These are phyloP conservation scores for Calonectria pauciramosa DNA, from an alignment of 2,329 filamentous ascomycete genomes.

Conservation along the genomic window DNA sequence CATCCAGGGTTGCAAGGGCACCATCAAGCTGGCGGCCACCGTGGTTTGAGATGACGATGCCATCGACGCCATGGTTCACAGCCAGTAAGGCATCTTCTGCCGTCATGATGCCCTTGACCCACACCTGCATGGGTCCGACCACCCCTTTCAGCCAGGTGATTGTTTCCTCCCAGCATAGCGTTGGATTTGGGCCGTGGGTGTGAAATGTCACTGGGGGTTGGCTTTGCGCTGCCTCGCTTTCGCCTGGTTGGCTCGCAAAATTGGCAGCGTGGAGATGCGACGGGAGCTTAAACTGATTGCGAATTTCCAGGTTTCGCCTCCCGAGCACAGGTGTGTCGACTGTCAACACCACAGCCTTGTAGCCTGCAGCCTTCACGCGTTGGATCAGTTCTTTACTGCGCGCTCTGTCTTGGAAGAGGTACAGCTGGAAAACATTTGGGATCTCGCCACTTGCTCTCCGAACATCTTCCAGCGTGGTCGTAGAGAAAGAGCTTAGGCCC, in stretches of 20 bases:
- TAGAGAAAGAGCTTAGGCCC: constrained; percentile 2
- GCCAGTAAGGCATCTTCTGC: constrained; percentile 48
- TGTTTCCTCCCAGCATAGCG: not conserved
- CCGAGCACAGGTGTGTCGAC: constrained; percentile 42
- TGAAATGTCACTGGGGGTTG: not conserved
- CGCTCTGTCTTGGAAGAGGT: constrained; percentile 1
- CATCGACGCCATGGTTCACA: constrained; percentile 45
- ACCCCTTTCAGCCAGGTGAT: not conserved
- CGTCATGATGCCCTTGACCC: constrained; percentile 48
- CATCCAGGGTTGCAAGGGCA: not conserved
- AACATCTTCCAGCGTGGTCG: constrained; percentile 1
- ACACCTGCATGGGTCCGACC: not conserved
- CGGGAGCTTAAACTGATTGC: constrained; percentile 24
- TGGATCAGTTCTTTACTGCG: not conserved
- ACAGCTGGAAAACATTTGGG: not conserved
- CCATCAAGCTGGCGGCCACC: constrained; percentile 61
- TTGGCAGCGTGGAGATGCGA: not conserved
- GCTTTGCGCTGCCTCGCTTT: not conserved
- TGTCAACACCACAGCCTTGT: constrained; percentile 44
- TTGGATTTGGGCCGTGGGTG: not conserved
- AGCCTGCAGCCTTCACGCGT: constrained; percentile 19
- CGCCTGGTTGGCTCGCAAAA: not conserved
- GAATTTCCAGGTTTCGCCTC: constrained; percentile 33
- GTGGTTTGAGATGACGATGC: constrained; percentile 48
- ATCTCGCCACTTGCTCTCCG: constrained; percentile 53